These are phyloP conservation scores for Tilletia indica DNA, from an alignment of 1,284 basidiomycete genomes.

Conservation along the genomic window DNA sequence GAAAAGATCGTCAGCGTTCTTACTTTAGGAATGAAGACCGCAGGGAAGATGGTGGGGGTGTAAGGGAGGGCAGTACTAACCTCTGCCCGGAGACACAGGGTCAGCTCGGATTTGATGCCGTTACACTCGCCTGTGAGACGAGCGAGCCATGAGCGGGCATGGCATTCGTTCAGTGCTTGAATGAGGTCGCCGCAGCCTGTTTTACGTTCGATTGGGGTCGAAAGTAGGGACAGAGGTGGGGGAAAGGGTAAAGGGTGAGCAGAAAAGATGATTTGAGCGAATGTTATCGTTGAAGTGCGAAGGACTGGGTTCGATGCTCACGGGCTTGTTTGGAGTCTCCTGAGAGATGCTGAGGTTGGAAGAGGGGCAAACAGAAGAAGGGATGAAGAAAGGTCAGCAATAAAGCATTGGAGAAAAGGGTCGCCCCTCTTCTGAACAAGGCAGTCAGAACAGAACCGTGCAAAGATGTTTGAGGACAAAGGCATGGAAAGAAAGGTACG, in stretches of 20 bases:
- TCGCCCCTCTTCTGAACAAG: too few relatives aligned
- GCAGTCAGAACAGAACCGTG: too few relatives aligned
- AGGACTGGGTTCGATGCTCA: conserved; percentile 20
- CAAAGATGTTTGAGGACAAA: too few relatives aligned
- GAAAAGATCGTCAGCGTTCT: neutral
- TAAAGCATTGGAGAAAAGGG: too few relatives aligned
- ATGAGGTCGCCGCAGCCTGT: conserved; percentile 41
- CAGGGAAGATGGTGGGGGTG: neutral
- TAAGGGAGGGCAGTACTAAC: conserved; percentile 24
- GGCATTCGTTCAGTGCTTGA: conserved; percentile 38
- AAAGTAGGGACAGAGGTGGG: neutral
- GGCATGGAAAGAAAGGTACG: too few relatives aligned
- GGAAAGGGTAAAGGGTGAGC: too few relatives aligned
- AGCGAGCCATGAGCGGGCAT: conserved; percentile 32
- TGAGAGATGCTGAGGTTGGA: too few relatives aligned
- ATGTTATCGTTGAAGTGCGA: neutral
- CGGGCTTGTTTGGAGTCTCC: too few relatives aligned
- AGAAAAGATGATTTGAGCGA: too few relatives aligned
- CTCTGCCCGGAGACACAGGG: conserved; percentile 40
- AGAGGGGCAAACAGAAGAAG: too few relatives aligned
- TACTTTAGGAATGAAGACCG: neutral
- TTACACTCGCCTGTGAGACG: conserved; percentile 43
- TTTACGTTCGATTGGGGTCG: too few relatives aligned
- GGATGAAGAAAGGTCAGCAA: too few relatives aligned
- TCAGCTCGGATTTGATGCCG: conserved; percentile 41